Conservation (phyloP, 768 basidiomycete species). For the Hypholoma fasciculare region DNA sequence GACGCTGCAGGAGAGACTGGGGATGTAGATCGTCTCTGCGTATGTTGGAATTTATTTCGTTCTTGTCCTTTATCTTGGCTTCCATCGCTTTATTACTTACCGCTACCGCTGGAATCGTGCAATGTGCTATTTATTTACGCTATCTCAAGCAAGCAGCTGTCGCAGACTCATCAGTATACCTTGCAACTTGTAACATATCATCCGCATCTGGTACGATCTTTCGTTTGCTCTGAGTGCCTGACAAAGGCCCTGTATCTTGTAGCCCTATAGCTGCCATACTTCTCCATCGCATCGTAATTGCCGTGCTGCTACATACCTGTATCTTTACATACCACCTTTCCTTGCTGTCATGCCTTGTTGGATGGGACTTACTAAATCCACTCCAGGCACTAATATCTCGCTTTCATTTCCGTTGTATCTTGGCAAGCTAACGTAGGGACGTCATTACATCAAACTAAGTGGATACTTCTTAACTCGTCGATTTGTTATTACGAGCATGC, state of each 20-base stretch:
- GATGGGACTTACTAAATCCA: too few relatives aligned
- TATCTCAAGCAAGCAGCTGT: constrained; percentile 4
- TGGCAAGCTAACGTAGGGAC: too few relatives aligned
- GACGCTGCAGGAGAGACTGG: constrained; percentile 86
- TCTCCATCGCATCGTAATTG: background rate
- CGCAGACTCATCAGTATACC: constrained; percentile 3
- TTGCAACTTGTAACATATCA: constrained; percentile 17
- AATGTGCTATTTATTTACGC: constrained; percentile 14
- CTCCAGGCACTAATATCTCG: too few relatives aligned
- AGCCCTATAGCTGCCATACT: constrained; percentile 17
- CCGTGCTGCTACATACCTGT: too few relatives aligned
- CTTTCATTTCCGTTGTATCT: too few relatives aligned
- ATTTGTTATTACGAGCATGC: background rate
- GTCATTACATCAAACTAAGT: too few relatives aligned
- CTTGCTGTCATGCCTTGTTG: too few relatives aligned
- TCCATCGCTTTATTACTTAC: constrained; percentile 6
- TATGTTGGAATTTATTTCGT: constrained; percentile 2
- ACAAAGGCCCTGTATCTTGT: constrained; percentile 23
- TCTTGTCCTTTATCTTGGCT: background rate
- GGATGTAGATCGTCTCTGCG: constrained; percentile 46
- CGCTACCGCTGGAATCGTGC: constrained; percentile 5
- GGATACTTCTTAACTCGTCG: too few relatives aligned
- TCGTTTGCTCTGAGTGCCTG: constrained; percentile 8
- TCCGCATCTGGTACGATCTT: constrained; percentile 22
- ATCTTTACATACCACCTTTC: too few relatives aligned